Conservation (phyloP, 2,329 filamentous ascomycete species). For the Aureobasidium sp. region DNA sequence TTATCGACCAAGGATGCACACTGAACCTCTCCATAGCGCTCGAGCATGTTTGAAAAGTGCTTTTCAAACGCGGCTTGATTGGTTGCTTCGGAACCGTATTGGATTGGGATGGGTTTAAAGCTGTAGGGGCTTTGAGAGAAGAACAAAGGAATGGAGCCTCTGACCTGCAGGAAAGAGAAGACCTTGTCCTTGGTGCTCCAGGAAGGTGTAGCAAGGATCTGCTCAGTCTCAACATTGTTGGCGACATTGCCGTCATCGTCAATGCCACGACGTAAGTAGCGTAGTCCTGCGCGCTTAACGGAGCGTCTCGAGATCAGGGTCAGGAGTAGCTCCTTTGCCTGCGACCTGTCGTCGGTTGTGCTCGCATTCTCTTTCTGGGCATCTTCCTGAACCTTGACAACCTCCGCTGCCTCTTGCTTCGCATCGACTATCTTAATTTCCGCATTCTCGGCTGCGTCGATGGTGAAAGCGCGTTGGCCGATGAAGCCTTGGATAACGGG, state of each 20-base stretch:
- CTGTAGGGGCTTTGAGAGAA: constrained; percentile 94
- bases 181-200: constrained; percentile 56
- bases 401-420: constrained; percentile 15
- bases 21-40: constrained; percentile 68
- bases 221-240: constrained; percentile 91
- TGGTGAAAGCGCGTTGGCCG: constrained; percentile 69
- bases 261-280: constrained; percentile 82
- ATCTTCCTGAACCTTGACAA: constrained; percentile 15
- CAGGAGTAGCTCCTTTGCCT: constrained; percentile 54
- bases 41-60: constrained; percentile 64
- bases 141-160: constrained; percentile 88
- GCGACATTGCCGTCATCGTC: constrained; percentile 84
- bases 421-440: constrained; percentile 22
- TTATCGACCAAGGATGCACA: constrained; percentile 83
- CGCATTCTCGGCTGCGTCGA: constrained; percentile 18
- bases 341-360: constrained; percentile 9
- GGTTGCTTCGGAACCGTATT: constrained; percentile 70
- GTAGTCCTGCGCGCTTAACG: constrained; percentile 72
- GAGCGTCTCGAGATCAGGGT: constrained; percentile 88
- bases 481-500: constrained; percentile 93
- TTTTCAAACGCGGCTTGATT: constrained; percentile 71
- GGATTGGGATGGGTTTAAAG: constrained; percentile 73
- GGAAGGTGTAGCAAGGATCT: constrained; percentile 66
- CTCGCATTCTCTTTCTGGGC: constrained; percentile 12
- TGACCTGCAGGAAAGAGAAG: constrained; percentile 78